Percentiles rank a stretch among this genome's conserved stretches.
Evolutionary conservation across 1,139 yeast genomes (phyloP).

Genomic region (Debaryomyces fabryi): DNA sequence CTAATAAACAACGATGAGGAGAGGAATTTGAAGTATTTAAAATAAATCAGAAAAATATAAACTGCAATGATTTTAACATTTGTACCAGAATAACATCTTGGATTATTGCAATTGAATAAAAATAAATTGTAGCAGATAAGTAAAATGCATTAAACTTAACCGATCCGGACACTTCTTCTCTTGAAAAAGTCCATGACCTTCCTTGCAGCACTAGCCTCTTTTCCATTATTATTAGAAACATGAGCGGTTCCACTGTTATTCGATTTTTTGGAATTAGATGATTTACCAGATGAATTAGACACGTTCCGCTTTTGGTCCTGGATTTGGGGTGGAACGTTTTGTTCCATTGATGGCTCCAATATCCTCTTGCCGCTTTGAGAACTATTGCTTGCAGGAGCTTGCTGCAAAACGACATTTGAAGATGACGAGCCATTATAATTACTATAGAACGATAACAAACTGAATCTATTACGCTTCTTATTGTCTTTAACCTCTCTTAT

Average conservation of each 20-base stretch:
- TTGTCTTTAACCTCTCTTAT: slow-evolving; percentile 34
- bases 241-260: slow-evolving; percentile 15
- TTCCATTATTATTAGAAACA: slow-evolving; percentile 31
- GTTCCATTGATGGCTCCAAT: slow-evolving; percentile 45
- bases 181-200: slow-evolving; percentile 82
- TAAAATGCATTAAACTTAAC: slow-evolving; percentile 13
- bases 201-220: slow-evolving; percentile 72
- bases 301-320: slow-evolving; percentile 21
- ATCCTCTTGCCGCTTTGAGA: slow-evolving; percentile 29
- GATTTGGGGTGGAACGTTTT: slow-evolving; percentile 21
- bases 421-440: slow-evolving; percentile 31
- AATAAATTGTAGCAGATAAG: not conserved
- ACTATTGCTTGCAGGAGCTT: slow-evolving; percentile 7
- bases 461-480: slow-evolving; percentile 53
- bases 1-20: not conserved
- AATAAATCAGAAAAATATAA: not conserved
- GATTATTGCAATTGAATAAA: not conserved
- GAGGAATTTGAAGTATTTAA: not conserved
- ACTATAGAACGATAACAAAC: slow-evolving; percentile 55
- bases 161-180: slow-evolving; percentile 63
- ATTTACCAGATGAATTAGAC: slow-evolving; percentile 18
- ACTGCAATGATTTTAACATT: not conserved
- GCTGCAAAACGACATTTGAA: slow-evolving; percentile 16
- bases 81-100: not conserved
- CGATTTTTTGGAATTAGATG: slow-evolving; percentile 19